Evolutionary conservation across 306 rosid species (phyloP), one percentile per base, ranked within the genome.

Genomic region (Psophocarpus tetragonolobus): DNA sequence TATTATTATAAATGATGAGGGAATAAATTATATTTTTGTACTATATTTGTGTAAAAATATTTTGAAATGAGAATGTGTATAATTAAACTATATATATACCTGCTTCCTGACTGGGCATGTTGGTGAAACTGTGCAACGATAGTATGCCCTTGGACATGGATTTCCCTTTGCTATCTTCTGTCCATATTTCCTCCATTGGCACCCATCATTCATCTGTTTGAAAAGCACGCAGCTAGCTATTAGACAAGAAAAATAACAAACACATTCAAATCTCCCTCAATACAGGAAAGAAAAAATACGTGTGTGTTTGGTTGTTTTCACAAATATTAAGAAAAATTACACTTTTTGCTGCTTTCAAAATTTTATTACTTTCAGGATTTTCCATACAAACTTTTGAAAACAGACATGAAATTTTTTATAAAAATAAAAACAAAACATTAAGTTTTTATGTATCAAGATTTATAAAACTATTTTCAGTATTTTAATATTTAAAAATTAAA

Each of bases 151-250:
- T 3, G 97, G 97, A 83, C 94, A 88, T 64, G 94, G 97, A 79
- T 91, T 91, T 64, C 90, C 94, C 81, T 89, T 91, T 13, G 97
- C 83, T 60, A 87, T 84, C 72, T 91, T 91, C 74, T 91, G 97
- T 44, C 97, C 97, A 66, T 91, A 91, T 84, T 91, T 91, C 27
- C 97, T 89, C 97, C 97, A 91, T 17, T 91, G 97, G 56, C 97
- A 91, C 65, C 94, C 94, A 88, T 91, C 97, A 74, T 71, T 86
- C 92, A 91, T 82, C 97, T 91, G 65, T 69, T 74, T 42, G 4
- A 15, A 45, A 75, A 0, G 2, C 27, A 77, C 7, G 35, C 15
- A 8, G 42, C 6, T 18, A 71, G 20, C 15, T 23, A 39, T 74
- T 53, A 53, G 41, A 44, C 75, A 24, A 60, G 20, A 51, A 35